These are phyloP conservation scores for Termitomyces heimii DNA, from an alignment of 768 basidiomycete genomes.

Conservation along the genomic window DNA sequence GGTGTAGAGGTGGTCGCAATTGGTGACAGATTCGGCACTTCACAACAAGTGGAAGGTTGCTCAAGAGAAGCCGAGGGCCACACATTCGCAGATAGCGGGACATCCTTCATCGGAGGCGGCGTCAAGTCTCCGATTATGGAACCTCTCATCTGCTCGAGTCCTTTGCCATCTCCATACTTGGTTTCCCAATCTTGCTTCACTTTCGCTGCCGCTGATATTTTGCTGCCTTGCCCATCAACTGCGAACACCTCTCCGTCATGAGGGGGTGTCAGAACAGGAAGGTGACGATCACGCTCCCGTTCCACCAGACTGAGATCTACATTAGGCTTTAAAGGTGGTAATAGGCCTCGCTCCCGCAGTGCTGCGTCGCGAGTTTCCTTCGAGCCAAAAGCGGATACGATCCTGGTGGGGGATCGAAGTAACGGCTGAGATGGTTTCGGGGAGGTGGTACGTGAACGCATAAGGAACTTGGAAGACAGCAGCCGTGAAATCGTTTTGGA, in stretches of 20 bases:
- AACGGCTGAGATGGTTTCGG: slow-evolving; percentile 6
- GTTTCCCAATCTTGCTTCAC: slow-evolving; percentile 53
- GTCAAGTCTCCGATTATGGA: slow-evolving; percentile 27
- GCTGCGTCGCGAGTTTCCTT: slow-evolving; percentile 47
- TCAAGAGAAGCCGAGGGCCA: slow-evolving; percentile 2
- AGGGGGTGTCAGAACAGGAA: slow-evolving; percentile 26
- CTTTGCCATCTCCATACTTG: slow-evolving; percentile 21
- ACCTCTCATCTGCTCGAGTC: slow-evolving; percentile 23
- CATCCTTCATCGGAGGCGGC: slow-evolving; percentile 1
- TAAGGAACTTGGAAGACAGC: slow-evolving; percentile 26
- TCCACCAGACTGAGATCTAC: slow-evolving; percentile 38
- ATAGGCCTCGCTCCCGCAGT: slow-evolving; percentile 52
- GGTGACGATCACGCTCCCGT: slow-evolving; percentile 26
- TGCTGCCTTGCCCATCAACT: slow-evolving; percentile 8
- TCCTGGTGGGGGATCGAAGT: slow-evolving; percentile 11
- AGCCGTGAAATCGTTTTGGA: slow-evolving; percentile 27
- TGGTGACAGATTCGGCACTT: neutral
- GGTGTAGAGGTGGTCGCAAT: neutral
- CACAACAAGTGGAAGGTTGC: neutral
- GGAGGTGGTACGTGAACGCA: slow-evolving; percentile 4
- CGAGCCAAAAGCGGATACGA: slow-evolving; percentile 18
- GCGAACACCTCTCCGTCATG: slow-evolving; percentile 9
- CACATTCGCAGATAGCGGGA: slow-evolving; percentile 2
- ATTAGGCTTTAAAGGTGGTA: slow-evolving; percentile 39
- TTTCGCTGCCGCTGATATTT: slow-evolving; percentile 39